Evolutionary conservation across 306 rosid genomes (phyloP).

Genomic region (Corylus americana): DNA sequence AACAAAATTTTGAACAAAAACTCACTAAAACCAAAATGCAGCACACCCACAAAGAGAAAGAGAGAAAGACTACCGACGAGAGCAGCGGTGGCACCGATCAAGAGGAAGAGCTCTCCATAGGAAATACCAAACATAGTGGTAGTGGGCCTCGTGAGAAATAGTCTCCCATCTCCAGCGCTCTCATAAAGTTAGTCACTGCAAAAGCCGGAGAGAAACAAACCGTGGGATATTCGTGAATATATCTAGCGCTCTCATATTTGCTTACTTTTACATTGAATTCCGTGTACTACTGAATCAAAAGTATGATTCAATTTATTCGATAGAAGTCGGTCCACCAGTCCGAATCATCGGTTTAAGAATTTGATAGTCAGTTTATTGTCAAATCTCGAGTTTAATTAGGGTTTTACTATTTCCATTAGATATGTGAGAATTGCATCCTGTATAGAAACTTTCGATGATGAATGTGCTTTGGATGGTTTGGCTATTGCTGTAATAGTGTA

Average conservation of each 20-base stretch:
- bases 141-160: not conserved
- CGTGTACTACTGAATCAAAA: not conserved
- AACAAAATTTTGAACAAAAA: not conserved
- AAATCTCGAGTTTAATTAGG: not conserved
- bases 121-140: slow-evolving; percentile 49
- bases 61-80: slow-evolving; percentile 32
- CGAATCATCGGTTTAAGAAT: not conserved
- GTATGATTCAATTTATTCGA: not conserved
- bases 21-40: not conserved
- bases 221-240: too few relatives aligned
- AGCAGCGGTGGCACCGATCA: slow-evolving; percentile 48
- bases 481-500: not conserved
- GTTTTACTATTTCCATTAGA: not conserved
- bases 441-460: not conserved
- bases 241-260: too few relatives aligned
- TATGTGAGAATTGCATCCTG: not conserved
- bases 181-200: too few relatives aligned
- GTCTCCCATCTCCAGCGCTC: too few relatives aligned
- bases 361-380: not conserved
- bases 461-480: not conserved
- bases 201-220: too few relatives aligned
- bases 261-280: not conserved
- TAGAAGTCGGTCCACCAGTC: too few relatives aligned
- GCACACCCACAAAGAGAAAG: not conserved
- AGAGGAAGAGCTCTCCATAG: slow-evolving; percentile 47